Evolutionary conservation across 371 early-diverging fungal genomes (phyloP).

Genomic region (Zancudomyces culisetae): DNA sequence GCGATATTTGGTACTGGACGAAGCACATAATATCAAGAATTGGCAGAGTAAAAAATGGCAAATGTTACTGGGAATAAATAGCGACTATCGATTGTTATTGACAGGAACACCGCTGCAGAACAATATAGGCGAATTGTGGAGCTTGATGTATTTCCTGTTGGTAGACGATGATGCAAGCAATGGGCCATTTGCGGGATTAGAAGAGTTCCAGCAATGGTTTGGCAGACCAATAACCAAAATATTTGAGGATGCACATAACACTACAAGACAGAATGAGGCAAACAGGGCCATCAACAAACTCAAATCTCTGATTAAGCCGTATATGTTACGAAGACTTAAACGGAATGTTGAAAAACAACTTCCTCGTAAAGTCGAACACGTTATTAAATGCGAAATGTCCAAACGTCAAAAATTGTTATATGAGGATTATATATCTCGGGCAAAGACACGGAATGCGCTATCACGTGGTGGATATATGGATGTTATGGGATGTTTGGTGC

Average conservation of each 20-base stretch:
- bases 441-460: constrained; percentile 55
- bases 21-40: constrained; percentile 94
- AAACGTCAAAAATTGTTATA: constrained; percentile 68
- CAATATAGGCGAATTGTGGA: constrained; percentile 85
- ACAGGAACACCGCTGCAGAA: constrained; percentile 96
- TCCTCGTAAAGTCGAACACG: constrained; percentile 64
- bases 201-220: constrained; percentile 82
- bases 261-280: too few relatives aligned
- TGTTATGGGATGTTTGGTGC: constrained; percentile 86
- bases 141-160: constrained; percentile 83
- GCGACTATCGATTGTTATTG: constrained; percentile 54
- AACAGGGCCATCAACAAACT: constrained; percentile 21
- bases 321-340: constrained; percentile 70
- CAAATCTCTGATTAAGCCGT: constrained; percentile 43
- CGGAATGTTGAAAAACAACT: constrained; percentile 72
- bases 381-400: constrained; percentile 55
- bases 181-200: constrained; percentile 59
- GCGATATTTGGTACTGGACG: constrained; percentile 80
- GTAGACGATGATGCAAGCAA: constrained; percentile 30
- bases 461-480: constrained; percentile 53
- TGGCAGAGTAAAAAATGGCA: constrained; percentile 88
- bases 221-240: constrained; percentile 58
- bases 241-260: too few relatives aligned
- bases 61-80: constrained; percentile 62
- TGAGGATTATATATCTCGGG: constrained; percentile 72